Conservation (phyloP, 441 rosid species). For the Adansonia rubrostipa region DNA sequence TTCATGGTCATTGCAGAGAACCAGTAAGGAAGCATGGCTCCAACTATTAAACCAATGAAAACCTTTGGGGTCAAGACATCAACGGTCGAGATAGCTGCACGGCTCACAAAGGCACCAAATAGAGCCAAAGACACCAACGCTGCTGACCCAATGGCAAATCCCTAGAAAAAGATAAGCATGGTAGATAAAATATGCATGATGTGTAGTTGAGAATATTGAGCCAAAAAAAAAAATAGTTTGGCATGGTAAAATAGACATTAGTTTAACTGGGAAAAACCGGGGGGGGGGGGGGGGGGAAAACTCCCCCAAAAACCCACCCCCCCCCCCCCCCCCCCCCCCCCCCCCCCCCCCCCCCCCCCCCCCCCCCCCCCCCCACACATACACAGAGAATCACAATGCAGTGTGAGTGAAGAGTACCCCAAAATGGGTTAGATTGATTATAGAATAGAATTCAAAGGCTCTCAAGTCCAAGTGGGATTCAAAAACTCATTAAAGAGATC, state of each 20-base stretch:
- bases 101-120: slow-evolving; percentile 67
- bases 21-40: slow-evolving; percentile 74
- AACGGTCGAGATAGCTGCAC: slow-evolving; percentile 55
- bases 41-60: slow-evolving; percentile 59
- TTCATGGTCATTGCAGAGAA: slow-evolving; percentile 77
- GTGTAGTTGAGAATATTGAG: not conserved
- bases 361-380: too few species aligned
- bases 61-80: slow-evolving; percentile 66
- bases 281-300: too few species aligned
- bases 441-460: not conserved
- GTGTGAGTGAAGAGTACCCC: not conserved
- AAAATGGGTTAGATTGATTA: not conserved
- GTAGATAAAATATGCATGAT: not conserved
- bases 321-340: too few species aligned
- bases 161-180: slow-evolving; percentile 32
- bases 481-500: not conserved
- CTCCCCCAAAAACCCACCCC: too few species aligned
- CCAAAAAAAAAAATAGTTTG: not conserved
- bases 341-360: too few species aligned
- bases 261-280: too few species aligned
- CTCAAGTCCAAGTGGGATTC: not conserved
- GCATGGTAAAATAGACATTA: not conserved
- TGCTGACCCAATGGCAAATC: slow-evolving; percentile 68
- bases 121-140: slow-evolving; percentile 64
- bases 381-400: not conserved